Evolutionary conservation across 129 eudicot genomes (phyloP), one percentile per base, ranked within the genome.

Genomic region (Centaurea solstitialis): DNA sequence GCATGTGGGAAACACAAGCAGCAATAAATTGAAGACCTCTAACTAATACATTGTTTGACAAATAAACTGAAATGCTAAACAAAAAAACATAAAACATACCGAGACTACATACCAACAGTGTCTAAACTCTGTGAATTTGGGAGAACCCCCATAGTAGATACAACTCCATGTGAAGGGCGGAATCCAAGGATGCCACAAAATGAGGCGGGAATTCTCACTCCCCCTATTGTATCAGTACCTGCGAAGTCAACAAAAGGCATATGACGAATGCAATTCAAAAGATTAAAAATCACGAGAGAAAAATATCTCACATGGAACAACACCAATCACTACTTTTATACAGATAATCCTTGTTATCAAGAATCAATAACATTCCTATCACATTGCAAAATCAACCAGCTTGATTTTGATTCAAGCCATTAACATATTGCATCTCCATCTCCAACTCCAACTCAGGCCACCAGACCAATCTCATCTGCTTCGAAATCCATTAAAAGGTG

Each of bases 91-190:
- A 76, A 41, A 69, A 75, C 75, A 74, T 74, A 82, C 64, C 87
- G 74, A 59, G 76, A 84, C 84, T 76, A 84, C 94, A 87, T 90
- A 95, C 99, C 99, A 82, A 95, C 86, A 83, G 97, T 92, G 83
- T 95, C 99, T 79, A 95, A 84, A 85, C 97, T 92, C 76, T 95
- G 97, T 22, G 97, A 86, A 78, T 88, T 91, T 73, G 97, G 94
- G 70, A 91, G 86, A 83, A 95, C 91, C 21, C 99, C 99, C 30
- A 87, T 73, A 59, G 91, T 87, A 75, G 97, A 95, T 81, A 89
- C 87, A 78, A 80, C 74, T 41, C 99, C 99, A 80, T 95, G 97
- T 75, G 99, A 92, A 23, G 99, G 97, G 18, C 97, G 93, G 79
- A 86, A 95, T 30, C 99, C 99, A 73, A 92, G 87, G 33, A 95